These are phyloP conservation scores for Malus hybrid DNA, from an alignment of 331 rosid genomes.

Conservation along the genomic window DNA sequence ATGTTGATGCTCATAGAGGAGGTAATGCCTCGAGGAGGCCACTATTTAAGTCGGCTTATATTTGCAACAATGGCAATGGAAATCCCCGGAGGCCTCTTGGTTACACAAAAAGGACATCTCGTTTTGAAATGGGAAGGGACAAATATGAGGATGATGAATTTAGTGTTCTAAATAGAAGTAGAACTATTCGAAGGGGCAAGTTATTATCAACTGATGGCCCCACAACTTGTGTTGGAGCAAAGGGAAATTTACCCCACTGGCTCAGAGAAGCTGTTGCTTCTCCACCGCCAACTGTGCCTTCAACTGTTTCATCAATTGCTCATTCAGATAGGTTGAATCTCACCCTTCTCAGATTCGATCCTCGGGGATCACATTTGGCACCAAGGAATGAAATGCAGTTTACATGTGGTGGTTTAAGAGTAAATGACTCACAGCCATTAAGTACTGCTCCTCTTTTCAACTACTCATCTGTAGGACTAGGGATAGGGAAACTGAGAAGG, in stretches of 20 bases:
- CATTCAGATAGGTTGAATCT: slow-evolving; percentile 18
- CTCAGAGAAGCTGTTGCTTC: slow-evolving; percentile 46
- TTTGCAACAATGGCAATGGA: slow-evolving; percentile 3
- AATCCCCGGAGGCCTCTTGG: slow-evolving; percentile 19
- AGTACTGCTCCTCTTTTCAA: slow-evolving; percentile 21
- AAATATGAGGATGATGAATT: slow-evolving; percentile 23
- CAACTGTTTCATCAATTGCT: slow-evolving; percentile 15
- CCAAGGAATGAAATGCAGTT: slow-evolving; percentile 18
- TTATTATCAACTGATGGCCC: slow-evolving; percentile 23
- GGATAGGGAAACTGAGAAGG: slow-evolving; percentile 26
- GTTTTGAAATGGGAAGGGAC: slow-evolving; percentile 14
- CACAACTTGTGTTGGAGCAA: slow-evolving; percentile 10
- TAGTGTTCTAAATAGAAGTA: slow-evolving; percentile 19
- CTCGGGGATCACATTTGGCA: slow-evolving; percentile 9
- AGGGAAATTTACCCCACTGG: slow-evolving; percentile 51
- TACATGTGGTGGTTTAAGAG: slow-evolving; percentile 18
- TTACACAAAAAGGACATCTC: slow-evolving; percentile 21
- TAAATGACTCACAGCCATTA: slow-evolving; percentile 16
- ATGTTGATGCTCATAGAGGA: slow-evolving; percentile 26
- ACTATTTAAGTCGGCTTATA: slow-evolving; percentile 14
- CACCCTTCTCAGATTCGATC: slow-evolving; percentile 12
- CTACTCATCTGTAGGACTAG: slow-evolving; percentile 19
- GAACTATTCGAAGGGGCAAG: slow-evolving; percentile 10
- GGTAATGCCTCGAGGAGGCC: slow-evolving; percentile 23
- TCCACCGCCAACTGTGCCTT: slow-evolving; percentile 21